phyloP scores from a whole-genome alignment of 2,329 filamentous ascomycete genomes.

The Fusarium humuli region DNA sequence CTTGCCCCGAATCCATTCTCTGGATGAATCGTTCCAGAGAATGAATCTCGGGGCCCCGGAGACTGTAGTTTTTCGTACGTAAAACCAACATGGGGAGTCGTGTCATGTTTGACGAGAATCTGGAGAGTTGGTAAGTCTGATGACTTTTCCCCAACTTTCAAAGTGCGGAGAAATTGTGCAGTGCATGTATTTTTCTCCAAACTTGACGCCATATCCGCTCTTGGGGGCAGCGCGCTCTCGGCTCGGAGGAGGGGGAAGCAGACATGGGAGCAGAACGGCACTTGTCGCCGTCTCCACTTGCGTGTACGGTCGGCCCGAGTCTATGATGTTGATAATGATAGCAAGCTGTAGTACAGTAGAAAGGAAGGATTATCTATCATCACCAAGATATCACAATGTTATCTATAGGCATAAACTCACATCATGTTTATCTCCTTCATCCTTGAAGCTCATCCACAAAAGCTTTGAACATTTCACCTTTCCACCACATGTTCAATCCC shows the following conservation, averaged over 20 bases:
- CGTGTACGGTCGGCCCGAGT: conserved; percentile 27
- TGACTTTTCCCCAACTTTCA: conserved; percentile 19
- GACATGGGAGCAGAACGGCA: conserved; percentile 19
- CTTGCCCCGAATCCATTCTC: conserved; percentile 1
- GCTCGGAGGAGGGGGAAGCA: background rate
- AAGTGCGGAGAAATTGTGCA: conserved; percentile 20
- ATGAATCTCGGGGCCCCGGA: conserved; percentile 30
- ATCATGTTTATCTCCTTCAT: conserved; percentile 5
- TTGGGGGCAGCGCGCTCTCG: conserved; percentile 10
- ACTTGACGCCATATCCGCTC: conserved; percentile 29
- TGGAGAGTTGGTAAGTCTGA: conserved; percentile 6
- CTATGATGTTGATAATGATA: background rate
- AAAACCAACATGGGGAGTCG: conserved; percentile 4
- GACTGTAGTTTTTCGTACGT: conserved; percentile 21
- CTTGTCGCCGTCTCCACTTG: conserved; percentile 24
- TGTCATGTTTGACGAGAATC: conserved; percentile 8
- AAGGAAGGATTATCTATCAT: background rate
- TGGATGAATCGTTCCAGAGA: conserved; percentile 8
- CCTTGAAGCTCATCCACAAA: conserved; percentile 16
- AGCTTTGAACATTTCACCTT: conserved; percentile 3
- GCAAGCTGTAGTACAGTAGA: too few relatives aligned
- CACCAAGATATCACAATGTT: background rate
- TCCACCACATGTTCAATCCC: conserved; percentile 19
- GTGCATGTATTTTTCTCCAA: conserved; percentile 15
- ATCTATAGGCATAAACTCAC: background rate